phyloP scores from a whole-genome alignment of 1,139 yeast species.

The Nadsonia commutata region DNA sequence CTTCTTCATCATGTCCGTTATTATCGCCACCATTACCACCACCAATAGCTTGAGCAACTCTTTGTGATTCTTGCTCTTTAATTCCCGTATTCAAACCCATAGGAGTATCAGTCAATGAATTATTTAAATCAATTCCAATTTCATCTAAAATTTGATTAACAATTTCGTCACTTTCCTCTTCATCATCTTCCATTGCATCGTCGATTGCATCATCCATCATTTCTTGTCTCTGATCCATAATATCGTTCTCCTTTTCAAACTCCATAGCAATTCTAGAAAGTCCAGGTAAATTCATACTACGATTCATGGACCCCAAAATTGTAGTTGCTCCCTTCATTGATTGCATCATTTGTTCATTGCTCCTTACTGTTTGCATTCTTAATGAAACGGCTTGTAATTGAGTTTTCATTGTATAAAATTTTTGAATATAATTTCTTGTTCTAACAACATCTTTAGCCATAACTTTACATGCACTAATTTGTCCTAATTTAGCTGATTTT shows the following conservation, averaged over 20 bases:
- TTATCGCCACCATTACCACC: conserved; percentile 23
- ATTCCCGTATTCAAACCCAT: conserved; percentile 24
- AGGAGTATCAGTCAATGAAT: conserved; percentile 54
- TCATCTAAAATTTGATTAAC: conserved; percentile 88
- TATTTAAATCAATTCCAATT: conserved; percentile 78
- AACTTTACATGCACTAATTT: conserved; percentile 75
- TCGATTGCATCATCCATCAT: conserved; percentile 98
- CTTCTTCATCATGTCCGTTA: conserved; percentile 27
- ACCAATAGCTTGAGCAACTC: conserved; percentile 39
- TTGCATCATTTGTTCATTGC: conserved; percentile 89
- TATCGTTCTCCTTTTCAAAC: conserved; percentile 82
- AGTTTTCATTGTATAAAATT: conserved; percentile 88
- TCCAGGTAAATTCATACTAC: conserved; percentile 81
- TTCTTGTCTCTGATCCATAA: conserved; percentile 97
- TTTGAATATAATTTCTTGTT: conserved; percentile 63
- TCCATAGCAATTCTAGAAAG: conserved; percentile 85
- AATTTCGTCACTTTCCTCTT: conserved; percentile 86
- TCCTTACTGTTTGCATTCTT: conserved; percentile 79
- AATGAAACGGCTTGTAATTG: conserved; percentile 89
- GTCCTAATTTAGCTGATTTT: conserved; percentile 81
- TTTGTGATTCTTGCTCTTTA: conserved; percentile 16
- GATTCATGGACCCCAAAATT: conserved; percentile 72
- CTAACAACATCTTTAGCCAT: conserved; percentile 92
- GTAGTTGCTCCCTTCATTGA: conserved; percentile 93
- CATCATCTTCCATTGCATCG: conserved; percentile 80